A percentile compares a stretch with the other conserved stretches of the same genome.
These are phyloP conservation scores for Daldinia caldariorum DNA, from an alignment of 495 filamentous ascomycete species.

Conservation along the genomic window DNA sequence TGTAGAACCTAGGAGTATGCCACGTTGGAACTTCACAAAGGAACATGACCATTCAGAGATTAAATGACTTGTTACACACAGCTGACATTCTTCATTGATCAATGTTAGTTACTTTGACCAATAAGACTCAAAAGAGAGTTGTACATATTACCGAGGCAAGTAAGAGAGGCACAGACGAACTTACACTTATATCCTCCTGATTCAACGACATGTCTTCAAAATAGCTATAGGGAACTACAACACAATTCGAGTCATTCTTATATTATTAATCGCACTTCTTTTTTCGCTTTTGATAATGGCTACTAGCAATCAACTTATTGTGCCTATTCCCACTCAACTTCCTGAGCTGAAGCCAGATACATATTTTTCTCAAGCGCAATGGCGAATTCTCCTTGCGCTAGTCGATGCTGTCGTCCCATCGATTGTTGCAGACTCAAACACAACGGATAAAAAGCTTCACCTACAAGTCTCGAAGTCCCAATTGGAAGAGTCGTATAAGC, in stretches of 20 bases:
- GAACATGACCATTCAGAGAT: neutral
- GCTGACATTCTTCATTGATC: neutral
- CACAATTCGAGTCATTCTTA: neutral
- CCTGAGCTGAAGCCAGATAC: constrained; percentile 44
- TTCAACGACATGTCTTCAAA: constrained; percentile 1
- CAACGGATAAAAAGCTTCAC: constrained; percentile 41
- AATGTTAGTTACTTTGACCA: neutral
- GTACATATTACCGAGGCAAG: neutral
- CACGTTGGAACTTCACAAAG: no score
- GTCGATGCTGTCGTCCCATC: constrained; percentile 51
- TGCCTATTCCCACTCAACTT: constrained; percentile 45
- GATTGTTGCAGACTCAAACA: constrained; percentile 43
- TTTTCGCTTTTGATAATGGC: constrained; percentile 19
- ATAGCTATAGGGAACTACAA: neutral
- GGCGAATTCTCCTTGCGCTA: constrained; percentile 48
- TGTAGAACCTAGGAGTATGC: no score
- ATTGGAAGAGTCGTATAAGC: constrained; percentile 38
- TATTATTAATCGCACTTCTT: neutral
- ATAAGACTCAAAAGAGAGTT: neutral
- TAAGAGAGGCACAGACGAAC: neutral
- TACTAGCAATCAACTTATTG: constrained; percentile 25
- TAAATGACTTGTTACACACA: neutral
- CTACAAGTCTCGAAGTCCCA: constrained; percentile 42
- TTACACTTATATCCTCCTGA: neutral
- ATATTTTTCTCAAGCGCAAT: constrained; percentile 50